Base-by-base conservation (phyloP, 2,329 filamentous ascomycete genomes). In the Aspergillus thermomutatus region DNA sequence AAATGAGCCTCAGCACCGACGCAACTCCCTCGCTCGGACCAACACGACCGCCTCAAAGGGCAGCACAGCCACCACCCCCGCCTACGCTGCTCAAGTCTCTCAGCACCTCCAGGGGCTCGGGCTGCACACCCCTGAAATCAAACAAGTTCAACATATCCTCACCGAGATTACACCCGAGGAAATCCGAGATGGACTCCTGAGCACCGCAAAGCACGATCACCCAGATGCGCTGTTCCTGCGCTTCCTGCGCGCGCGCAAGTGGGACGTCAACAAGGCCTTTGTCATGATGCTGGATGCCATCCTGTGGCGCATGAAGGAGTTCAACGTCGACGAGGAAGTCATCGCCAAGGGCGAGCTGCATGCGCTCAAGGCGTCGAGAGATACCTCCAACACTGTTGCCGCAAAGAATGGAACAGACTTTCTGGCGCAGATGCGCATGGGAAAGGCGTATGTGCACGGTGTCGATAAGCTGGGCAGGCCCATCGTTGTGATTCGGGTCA, bases 221-320 rank as follows among this genome's bases (percentile, higher is more conserved):
- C 93, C 93, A 0, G 94, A 97, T 74, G 89, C 87, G 1, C 78
- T 95, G 27, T 77, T 92, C 19, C 77, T 96, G 51, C 86, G 91
- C 41, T 96, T 94, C 72, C 78, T 96, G 51, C 82, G 91, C 50
- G 91, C 91, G 23, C 82, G 91, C 45, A 95, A 95, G 75, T 97
- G 93, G 93, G 91, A 97, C 67, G 87, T 96, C 3, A 87, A 94
- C 47, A 91, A 90, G 72, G 92, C 93, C 1, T 82, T 97, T 31
- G 83, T 94, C 60, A 97, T 97, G 93, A 80, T 96, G 74, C 82
- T 97, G 47, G 89, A 90, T 2, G 93, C 93, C 0, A 89, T 97
- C 83, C 87, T 90, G 71, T 97, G 93, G 93, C 85, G 93, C 56
- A 77, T 85, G 37, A 82, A 84, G 31, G 89, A 94, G 59, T 88